A percentile compares a stretch with the other conserved stretches of the same genome.
Conservation (phyloP, 495 filamentous ascomycete genomes). For the Aspergillus avenaceus region DNA sequence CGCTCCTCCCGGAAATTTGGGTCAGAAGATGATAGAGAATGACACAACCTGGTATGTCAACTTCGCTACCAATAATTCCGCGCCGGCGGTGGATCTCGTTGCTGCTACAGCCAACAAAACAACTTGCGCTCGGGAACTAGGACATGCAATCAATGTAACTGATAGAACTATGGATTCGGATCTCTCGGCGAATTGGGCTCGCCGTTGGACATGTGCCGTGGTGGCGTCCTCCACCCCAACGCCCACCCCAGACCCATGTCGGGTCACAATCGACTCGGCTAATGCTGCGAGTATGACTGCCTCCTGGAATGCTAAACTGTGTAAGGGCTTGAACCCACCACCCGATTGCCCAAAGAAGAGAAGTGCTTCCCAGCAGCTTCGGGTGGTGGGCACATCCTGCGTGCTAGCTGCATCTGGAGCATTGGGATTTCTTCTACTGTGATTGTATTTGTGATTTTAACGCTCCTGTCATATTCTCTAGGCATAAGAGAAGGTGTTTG, state of each 20-base stretch:
- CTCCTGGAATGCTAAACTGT: neutral
- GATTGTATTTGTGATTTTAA: too few relatives aligned
- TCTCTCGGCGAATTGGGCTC: neutral
- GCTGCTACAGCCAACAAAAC: constrained; percentile 24
- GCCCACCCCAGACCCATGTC: neutral
- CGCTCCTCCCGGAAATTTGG: neutral
- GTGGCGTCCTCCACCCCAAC: neutral
- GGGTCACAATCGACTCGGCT: neutral
- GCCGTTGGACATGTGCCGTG: neutral
- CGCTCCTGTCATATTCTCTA: too few relatives aligned
- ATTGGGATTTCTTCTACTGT: neutral
- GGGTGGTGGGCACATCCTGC: neutral
- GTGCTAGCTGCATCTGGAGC: neutral
- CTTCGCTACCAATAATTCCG: constrained; percentile 20
- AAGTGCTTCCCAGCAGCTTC: neutral
- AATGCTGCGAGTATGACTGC: neutral
- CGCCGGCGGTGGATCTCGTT: constrained; percentile 19
- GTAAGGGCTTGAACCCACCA: neutral
- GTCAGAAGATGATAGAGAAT: neutral
- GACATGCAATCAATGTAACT: constrained; percentile 22
- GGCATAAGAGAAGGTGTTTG: too few relatives aligned
- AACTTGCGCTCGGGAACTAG: constrained; percentile 14
- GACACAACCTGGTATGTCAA: neutral
- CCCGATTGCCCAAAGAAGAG: neutral
- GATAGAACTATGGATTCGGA: constrained; percentile 11